A percentile compares a stretch with the other conserved stretches of the same genome.
These are phyloP conservation scores for Oidiodendron maius DNA, from an alignment of 495 filamentous ascomycete genomes.

Conservation along the genomic window DNA sequence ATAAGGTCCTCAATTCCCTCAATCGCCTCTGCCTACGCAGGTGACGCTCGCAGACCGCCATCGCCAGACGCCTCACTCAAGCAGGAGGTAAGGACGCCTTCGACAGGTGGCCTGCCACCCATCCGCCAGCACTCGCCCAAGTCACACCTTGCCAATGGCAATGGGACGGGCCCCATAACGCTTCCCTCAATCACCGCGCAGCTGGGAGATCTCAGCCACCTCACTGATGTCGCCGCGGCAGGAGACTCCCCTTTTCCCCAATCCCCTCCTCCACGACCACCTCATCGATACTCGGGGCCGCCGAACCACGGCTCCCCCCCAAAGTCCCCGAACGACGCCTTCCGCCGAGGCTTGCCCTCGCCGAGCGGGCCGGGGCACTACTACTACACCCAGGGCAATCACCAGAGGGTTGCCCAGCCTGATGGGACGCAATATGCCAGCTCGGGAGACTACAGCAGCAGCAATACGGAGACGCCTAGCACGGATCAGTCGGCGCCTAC, in stretches of 20 bases:
- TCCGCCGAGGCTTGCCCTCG: conserved; percentile 7
- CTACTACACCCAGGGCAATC: background rate
- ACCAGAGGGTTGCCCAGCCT: conserved; percentile 1
- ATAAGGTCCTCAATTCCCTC: conserved; percentile 17
- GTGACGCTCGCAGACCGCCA: background rate
- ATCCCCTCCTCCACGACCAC: conserved; percentile 23
- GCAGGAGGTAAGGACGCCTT: conserved; percentile 9
- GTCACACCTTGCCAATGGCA: conserved; percentile 31
- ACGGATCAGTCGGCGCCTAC: conserved; percentile 22
- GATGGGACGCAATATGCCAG: background rate
- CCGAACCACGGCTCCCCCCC: conserved; percentile 24
- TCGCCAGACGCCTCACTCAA: conserved; percentile 8
- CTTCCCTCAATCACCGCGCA: conserved; percentile 39
- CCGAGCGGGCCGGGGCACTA: conserved; percentile 1
- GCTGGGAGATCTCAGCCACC: conserved; percentile 27
- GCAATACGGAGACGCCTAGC: conserved; percentile 21
- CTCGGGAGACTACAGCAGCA: conserved; percentile 19
- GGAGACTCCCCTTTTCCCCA: conserved; percentile 20
- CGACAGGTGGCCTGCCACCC: conserved; percentile 38
- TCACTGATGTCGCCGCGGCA: conserved; percentile 6
- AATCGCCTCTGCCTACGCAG: conserved; percentile 6
- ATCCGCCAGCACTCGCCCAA: conserved; percentile 40
- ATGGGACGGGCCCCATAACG: conserved; percentile 20
- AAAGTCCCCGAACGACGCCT: conserved; percentile 31
- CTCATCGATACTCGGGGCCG: conserved; percentile 11